phyloP scores from a whole-genome alignment of 2,329 filamentous ascomycete species.

The Paecilomyces sp. region DNA sequence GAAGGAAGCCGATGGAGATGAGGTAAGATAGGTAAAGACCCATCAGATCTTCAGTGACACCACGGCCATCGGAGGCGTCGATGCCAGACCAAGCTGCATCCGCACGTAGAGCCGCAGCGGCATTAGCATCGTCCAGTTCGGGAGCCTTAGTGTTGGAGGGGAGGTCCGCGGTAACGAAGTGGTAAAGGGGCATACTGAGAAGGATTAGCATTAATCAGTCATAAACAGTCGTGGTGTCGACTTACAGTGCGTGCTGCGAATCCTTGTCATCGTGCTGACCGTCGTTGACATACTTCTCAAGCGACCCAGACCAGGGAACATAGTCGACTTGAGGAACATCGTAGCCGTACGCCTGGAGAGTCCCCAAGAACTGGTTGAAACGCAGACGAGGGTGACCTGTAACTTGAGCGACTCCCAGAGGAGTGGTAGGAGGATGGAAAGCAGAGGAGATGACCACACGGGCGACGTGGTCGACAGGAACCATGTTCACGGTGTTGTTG shows the following conservation, averaged over 20 bases:
- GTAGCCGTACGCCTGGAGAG: conserved; percentile 68
- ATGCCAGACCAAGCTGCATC: conserved; percentile 54
- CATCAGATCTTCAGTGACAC: conserved; percentile 54
- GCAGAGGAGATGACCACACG: conserved; percentile 69
- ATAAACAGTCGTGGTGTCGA: conserved; percentile 3
- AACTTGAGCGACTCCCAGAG: conserved; percentile 63
- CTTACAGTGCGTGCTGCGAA: conserved; percentile 57
- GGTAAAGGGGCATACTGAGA: conserved; percentile 60
- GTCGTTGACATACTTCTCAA: conserved; percentile 61
- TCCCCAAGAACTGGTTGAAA: conserved; percentile 69
- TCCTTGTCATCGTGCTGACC: conserved; percentile 51
- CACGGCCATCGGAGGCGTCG: conserved; percentile 49
- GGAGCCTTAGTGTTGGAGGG: conserved; percentile 63
- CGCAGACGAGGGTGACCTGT: conserved; percentile 71
- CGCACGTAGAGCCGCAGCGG: conserved; percentile 55
- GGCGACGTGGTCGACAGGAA: conserved; percentile 78
- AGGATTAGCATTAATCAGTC: background rate
- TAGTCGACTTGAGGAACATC: conserved; percentile 60
- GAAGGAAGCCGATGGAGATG: conserved; percentile 55
- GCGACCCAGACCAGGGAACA: conserved; percentile 57
- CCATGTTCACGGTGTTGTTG: conserved; percentile 78
- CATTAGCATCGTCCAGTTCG: conserved; percentile 67
- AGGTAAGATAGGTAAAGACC: conserved; percentile 60
- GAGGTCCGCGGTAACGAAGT: conserved; percentile 65
- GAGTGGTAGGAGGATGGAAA: conserved; percentile 53